Evolutionary conservation across 345 rosid genomes (phyloP), one percentile per base, ranked within the genome.

Genomic region (Eucalyptus fibrosa): DNA sequence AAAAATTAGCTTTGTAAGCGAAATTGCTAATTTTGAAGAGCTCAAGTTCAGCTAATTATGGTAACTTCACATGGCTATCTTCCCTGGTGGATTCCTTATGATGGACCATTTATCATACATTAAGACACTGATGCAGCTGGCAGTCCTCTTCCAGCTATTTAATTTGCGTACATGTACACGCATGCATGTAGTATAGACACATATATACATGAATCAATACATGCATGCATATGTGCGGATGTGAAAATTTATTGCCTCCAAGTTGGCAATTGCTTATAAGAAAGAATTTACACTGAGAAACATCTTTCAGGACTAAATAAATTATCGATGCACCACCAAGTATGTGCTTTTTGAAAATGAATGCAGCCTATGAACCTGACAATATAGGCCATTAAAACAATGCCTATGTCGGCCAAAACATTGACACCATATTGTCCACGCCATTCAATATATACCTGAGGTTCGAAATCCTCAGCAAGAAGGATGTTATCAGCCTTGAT

Each of bases 401-500:
- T 40, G 47, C 6, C 24, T 19, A 77, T 77, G 47, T 77, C 4
- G 2, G 30, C 47, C 85, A 77, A 21, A 77, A 77, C 85, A 37
- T 77, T 2, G 30, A 77, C 12, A n/a, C 62, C 60, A 37, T 19
- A 59, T 53, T 32, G 49, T 9, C 65, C 88, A 30, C 17, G 12
- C 45, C 49, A 32, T 50, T 59, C 59, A 72, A 86, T 32, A 90
- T 55, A 85, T 95, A 96, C 98, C 97, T 97, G 98, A 89, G 99
- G 96, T 93, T 93, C 97, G 89, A 94, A 97, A 91, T 96, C 96
- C 86, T 96, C 96, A 2, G 99, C 94, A 86, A 97, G 98, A 87
- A 97, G 97, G 91, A 97, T 96, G 90, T 96, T 97, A 90, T 97
- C 99, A 21, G 95, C 96, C 94, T 97, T 97, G 88, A 97, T 97